phyloP scores from a whole-genome alignment of 305 asterid genomes.

The Nicotiana rustica region DNA sequence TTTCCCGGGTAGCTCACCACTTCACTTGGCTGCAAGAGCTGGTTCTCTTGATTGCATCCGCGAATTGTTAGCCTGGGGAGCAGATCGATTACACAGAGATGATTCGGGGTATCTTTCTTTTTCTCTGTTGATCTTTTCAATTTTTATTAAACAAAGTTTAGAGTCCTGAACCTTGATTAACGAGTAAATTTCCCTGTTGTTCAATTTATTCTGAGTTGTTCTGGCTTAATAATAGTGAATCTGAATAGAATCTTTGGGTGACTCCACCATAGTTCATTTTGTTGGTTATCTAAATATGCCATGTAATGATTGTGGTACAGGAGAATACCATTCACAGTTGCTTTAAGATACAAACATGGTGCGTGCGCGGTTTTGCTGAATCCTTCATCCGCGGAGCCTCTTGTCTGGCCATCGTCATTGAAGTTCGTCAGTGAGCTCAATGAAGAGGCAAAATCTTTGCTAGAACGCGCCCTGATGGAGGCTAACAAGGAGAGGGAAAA shows the following conservation, averaged over 20 bases:
- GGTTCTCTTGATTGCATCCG: slow-evolving; percentile 93
- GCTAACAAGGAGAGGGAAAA: slow-evolving; percentile 87
- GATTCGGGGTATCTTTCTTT: slow-evolving; percentile 73
- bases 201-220: background rate
- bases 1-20: slow-evolving; percentile 90
- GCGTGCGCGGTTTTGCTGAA: slow-evolving; percentile 94
- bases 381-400: slow-evolving; percentile 95
- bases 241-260: background rate
- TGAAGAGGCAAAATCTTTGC: slow-evolving; percentile 76
- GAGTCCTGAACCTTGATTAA: background rate
- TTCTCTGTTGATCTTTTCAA: background rate
- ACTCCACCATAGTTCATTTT: background rate
- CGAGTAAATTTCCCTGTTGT: background rate
- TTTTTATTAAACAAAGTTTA: background rate
- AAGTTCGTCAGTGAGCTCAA: slow-evolving; percentile 92
- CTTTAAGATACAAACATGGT: slow-evolving; percentile 73
- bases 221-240: background rate
- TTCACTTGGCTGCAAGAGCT: slow-evolving; percentile 95
- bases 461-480: slow-evolving; percentile 84
- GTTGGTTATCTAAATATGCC: background rate
- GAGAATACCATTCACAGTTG: slow-evolving; percentile 91
- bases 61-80: slow-evolving; percentile 92
- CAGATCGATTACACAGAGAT: slow-evolving; percentile 85
- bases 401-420: slow-evolving; percentile 94
- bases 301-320: slow-evolving; percentile 46